These are phyloP conservation scores for Rutidosis leptorrhynchoides DNA, from an alignment of 129 eudicot species.

Conservation along the genomic window DNA sequence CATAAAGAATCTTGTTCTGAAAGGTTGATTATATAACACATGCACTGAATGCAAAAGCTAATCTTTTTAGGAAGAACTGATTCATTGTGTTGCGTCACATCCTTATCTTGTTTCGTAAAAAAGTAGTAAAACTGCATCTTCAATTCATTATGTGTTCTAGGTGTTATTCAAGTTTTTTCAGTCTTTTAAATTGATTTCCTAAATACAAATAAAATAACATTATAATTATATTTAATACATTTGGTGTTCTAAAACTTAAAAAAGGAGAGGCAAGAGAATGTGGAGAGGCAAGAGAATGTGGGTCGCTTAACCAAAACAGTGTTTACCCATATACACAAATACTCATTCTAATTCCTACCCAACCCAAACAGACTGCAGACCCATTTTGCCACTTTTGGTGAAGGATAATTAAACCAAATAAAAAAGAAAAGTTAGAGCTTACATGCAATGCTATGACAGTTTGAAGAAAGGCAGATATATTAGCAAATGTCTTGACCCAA, in stretches of 20 bases:
- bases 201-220: too few species aligned
- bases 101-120: too few species aligned
- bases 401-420: background rate
- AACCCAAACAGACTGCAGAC: background rate
- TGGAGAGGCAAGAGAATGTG: background rate
- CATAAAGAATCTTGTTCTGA: too few species aligned
- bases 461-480: constrained; percentile 66
- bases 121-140: too few species aligned
- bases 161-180: background rate
- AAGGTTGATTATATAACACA: too few species aligned
- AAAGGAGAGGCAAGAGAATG: background rate
- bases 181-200: background rate
- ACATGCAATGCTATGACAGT: constrained; percentile 87
- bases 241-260: background rate
- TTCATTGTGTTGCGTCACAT: too few species aligned
- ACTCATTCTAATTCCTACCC: background rate
- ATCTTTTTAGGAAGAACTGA: too few species aligned
- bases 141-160: too few species aligned
- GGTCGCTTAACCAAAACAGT: background rate
- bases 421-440: constrained; percentile 21
- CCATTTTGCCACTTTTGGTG: background rate
- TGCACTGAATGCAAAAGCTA: too few species aligned
- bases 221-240: background rate
- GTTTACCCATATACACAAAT: background rate
- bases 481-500: constrained; percentile 72